Percentiles rank a stretch among this genome's conserved stretches.
Conservation (phyloP, 805 yeast genomes). For the Lachancea meyersii region DNA sequence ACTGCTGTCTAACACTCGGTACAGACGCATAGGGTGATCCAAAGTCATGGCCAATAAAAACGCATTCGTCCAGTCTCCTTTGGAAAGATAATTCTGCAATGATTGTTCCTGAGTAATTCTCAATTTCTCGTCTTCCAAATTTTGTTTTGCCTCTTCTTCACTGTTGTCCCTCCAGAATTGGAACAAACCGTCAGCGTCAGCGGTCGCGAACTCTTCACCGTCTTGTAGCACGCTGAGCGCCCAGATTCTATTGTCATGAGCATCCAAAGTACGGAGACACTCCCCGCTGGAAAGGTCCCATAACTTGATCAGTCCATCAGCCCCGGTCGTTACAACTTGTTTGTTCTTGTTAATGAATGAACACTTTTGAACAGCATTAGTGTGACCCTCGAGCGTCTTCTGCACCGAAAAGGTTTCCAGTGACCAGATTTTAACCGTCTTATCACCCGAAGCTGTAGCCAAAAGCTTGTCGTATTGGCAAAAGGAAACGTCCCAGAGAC, state of each 20-base stretch:
- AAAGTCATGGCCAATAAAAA: conserved; percentile 77
- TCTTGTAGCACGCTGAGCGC: conserved; percentile 62
- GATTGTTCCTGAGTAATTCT: conserved; percentile 85
- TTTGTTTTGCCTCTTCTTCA: conserved; percentile 55
- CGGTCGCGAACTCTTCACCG: conserved; percentile 68
- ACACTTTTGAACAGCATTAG: conserved; percentile 84
- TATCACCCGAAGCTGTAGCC: conserved; percentile 88
- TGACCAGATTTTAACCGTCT: conserved; percentile 85
- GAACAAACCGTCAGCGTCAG: conserved; percentile 93
- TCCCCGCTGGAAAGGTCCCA: conserved; percentile 83
- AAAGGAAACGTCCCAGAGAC: conserved; percentile 87
- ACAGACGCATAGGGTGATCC: conserved; percentile 85
- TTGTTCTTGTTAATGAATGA: conserved; percentile 59
- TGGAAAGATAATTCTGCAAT: conserved; percentile 63
- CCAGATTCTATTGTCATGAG: conserved; percentile 94
- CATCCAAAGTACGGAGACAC: conserved; percentile 77
- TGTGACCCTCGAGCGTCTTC: conserved; percentile 88
- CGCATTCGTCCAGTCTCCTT: conserved; percentile 83
- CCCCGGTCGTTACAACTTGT: conserved; percentile 72
- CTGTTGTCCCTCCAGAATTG: conserved; percentile 87
- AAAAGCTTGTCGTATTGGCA: conserved; percentile 71
- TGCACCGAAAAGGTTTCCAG: conserved; percentile 67
- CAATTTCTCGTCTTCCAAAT: conserved; percentile 43
- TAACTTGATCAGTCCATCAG: conserved; percentile 87
- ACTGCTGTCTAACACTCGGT: conserved; percentile 58